phyloP scores from a whole-genome alignment of 2,329 filamentous ascomycete species.

The Pseudogymnoascus sp. region DNA sequence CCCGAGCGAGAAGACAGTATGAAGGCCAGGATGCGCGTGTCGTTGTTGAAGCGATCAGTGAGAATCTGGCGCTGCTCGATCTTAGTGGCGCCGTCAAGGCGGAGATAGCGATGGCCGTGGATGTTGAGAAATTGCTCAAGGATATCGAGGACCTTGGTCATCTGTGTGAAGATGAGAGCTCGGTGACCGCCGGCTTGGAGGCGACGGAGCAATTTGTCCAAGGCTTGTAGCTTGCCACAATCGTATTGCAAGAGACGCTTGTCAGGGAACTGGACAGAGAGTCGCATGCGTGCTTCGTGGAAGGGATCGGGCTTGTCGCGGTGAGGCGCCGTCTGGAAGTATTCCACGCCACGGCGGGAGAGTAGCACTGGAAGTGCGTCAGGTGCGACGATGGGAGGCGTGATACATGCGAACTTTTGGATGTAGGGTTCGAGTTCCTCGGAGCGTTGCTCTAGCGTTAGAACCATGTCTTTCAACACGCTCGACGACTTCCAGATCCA shows the following conservation, averaged over 20 bases:
- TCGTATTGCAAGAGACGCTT: constrained; percentile 95
- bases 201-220: constrained; percentile 77
- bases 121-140: constrained; percentile 97
- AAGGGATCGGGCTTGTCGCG: constrained; percentile 68
- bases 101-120: constrained; percentile 91
- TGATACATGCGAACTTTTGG: constrained; percentile 85
- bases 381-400: constrained; percentile 75
- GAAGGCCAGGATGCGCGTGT: constrained; percentile 85
- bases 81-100: constrained; percentile 92
- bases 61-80: constrained; percentile 92
- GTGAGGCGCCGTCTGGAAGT: constrained; percentile 47
- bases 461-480: constrained; percentile 57
- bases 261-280: constrained; percentile 94
- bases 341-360: constrained; percentile 48
- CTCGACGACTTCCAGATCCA: constrained; percentile 69
- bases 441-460: constrained; percentile 64
- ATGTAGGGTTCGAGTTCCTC: constrained; percentile 65
- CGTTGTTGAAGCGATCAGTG: constrained; percentile 94
- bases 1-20: constrained; percentile 92
- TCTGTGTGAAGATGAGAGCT: constrained; percentile 96
- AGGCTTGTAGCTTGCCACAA: constrained; percentile 87
- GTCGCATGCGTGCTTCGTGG: constrained; percentile 84
- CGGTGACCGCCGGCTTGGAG: constrained; percentile 86
- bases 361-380: constrained; percentile 64
- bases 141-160: constrained; percentile 97